Evolutionary conservation across 2,329 filamentous ascomycete species (phyloP), one percentile per base, ranked within the genome.

Genomic region (Apiospora rasikravindrae): DNA sequence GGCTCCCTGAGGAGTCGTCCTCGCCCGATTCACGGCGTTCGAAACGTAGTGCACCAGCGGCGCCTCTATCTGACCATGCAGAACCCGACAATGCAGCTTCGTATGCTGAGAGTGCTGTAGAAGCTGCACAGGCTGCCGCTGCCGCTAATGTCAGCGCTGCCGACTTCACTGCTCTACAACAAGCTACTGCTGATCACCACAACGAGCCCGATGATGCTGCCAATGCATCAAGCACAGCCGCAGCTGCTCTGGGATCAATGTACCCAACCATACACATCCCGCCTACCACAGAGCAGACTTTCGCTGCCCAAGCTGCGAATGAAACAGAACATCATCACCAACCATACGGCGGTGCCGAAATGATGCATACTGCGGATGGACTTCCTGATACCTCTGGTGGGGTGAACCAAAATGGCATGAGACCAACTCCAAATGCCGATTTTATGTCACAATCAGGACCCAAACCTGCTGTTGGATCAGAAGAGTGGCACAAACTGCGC

Each of bases 401-500:
- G 19, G 29, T 61, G 53, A 61, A 81, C 22, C 80, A 83, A 37
- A 87, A 87, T 67, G 85, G 85, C 19, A 78, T 84, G 16, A 81
- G 82, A 61, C 73, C 77, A 13, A 76, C 70, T 68, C 80, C 73
- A 76, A 73, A 75, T 77, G 80, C 73, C 13, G 86, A 83, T 76
- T 79, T 82, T 45, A 78, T 80, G 75, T 82, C 22, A 51, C 67
- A 88, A 78, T 81, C 86, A 71, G 82, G 81, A 75, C 84, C 88
- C 72, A 98, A 98, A 83, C 95, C 95, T 10, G 90, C 92, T 8
- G 96, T 98, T n/a, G 96, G 96, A 2, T 96, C 95, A 1, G 94
- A 97, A 70, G 96, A 98, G 83, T 99, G 96, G 96, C 96, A 99
- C 82, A 97, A 97, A 82, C 92, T 97, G 78, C 91, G 96, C 74